Percentiles rank a stretch among this genome's conserved stretches.
Evolutionary conservation across 1,284 basidiomycete genomes (phyloP).

Genomic region (Puccinia sorghi): DNA sequence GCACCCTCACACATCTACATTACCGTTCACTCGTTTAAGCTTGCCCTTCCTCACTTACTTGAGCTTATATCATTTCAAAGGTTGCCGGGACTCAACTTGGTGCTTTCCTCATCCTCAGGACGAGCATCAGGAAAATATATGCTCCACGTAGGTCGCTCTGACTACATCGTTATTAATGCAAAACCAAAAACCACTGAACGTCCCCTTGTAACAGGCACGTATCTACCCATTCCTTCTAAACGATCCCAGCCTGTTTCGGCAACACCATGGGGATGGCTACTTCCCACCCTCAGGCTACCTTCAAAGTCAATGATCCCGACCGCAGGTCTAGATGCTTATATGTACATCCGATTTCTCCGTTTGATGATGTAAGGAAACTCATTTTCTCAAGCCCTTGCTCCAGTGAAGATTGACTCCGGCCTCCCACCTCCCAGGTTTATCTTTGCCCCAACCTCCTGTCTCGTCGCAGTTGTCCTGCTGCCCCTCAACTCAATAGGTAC

Average conservation of each 20-base stretch:
- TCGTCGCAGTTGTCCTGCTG: conserved; percentile 71
- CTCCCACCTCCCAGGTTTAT: conserved; percentile 61
- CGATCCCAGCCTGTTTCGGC: conserved; percentile 58
- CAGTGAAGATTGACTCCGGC: neutral
- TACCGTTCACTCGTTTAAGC: neutral
- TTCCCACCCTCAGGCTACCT: conserved; percentile 57
- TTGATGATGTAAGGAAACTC: conserved; percentile 62
- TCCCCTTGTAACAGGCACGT: conserved; percentile 2
- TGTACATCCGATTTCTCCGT: conserved; percentile 84
- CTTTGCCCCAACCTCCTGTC: conserved; percentile 56
- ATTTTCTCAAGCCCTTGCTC: conserved; percentile 62
- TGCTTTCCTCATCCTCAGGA: conserved; percentile 59
- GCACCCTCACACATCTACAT: neutral
- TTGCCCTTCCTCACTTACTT: neutral
- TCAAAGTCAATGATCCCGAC: conserved; percentile 58
- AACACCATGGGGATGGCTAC: conserved; percentile 59
- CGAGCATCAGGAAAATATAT: conserved; percentile 59
- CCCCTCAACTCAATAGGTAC: conserved; percentile 36
- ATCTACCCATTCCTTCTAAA: conserved; percentile 51
- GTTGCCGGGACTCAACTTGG: conserved; percentile 56
- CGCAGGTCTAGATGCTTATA: conserved; percentile 91
- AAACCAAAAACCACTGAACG: neutral
- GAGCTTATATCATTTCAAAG: neutral
- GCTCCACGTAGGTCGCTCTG: conserved; percentile 57
- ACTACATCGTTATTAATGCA: conserved; percentile 34